These are phyloP conservation scores for Zoysia pacifica DNA, from an alignment of 176 grass and related monocot genomes.

Conservation along the genomic window DNA sequence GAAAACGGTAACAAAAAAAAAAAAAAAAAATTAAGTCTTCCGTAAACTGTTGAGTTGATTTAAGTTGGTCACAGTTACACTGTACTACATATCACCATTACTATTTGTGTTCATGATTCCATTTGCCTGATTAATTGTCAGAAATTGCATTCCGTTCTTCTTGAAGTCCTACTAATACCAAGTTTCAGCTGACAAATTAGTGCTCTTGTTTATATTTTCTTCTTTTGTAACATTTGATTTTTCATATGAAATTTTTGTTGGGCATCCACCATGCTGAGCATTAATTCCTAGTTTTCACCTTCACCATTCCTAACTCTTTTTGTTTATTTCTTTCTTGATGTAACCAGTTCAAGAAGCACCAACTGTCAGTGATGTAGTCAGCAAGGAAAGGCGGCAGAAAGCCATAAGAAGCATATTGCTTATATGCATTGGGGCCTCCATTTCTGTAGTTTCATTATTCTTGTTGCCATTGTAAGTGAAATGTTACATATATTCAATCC, in stretches of 20 bases:
- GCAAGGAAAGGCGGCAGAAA: slow-evolving; percentile 58
- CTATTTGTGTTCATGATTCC: not conserved
- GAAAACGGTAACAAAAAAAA: slow-evolving; percentile 34
- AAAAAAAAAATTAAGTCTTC: not conserved
- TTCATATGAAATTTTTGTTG: slow-evolving; percentile 9
- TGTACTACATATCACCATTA: not conserved
- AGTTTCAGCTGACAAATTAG: not conserved
- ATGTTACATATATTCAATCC: not conserved
- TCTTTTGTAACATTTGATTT: slow-evolving; percentile 7
- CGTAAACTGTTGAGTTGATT: not conserved
- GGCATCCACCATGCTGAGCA: not conserved
- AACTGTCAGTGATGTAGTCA: slow-evolving; percentile 18
- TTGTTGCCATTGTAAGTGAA: slow-evolving; percentile 70
- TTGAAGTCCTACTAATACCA: slow-evolving; percentile 9
- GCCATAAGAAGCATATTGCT: slow-evolving; percentile 56
- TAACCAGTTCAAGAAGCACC: slow-evolving; percentile 37
- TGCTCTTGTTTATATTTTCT: not conserved
- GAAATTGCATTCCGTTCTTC: not conserved
- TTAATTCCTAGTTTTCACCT: not conserved
- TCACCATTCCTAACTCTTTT: slow-evolving; percentile 7
- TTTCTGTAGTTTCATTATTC: slow-evolving; percentile 55
- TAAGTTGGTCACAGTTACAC: not conserved
- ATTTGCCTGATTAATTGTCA: not conserved
- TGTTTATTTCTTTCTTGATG: not conserved
- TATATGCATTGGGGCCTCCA: slow-evolving; percentile 51